phyloP scores from a whole-genome alignment of 441 rosid species.

The Populus hybrid region DNA sequence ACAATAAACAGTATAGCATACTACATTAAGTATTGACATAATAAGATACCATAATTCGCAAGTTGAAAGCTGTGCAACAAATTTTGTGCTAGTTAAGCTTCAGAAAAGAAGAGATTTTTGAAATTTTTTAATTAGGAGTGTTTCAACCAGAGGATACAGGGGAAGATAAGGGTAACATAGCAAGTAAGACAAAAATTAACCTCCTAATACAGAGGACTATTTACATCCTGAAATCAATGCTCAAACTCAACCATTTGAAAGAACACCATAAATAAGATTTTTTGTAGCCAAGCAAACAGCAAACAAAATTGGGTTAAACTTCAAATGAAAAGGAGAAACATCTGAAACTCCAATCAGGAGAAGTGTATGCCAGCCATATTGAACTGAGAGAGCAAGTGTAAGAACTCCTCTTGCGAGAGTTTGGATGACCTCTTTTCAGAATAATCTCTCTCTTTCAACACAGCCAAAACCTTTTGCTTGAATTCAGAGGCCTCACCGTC shows the following conservation, averaged over 20 bases:
- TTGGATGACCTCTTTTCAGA: constrained; percentile 78
- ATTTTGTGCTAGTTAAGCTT: neutral
- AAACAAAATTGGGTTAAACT: constrained; percentile 23
- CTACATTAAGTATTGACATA: neutral
- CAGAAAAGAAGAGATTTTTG: neutral
- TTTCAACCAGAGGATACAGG: neutral
- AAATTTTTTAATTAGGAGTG: neutral
- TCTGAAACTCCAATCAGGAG: constrained; percentile 19
- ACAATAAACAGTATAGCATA: neutral
- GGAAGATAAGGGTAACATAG: neutral
- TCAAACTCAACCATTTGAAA: neutral
- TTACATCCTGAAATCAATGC: neutral
- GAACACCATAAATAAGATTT: neutral
- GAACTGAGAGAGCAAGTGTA: constrained; percentile 74
- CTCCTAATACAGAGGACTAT: neutral
- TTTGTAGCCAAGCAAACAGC: neutral
- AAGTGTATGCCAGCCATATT: constrained; percentile 82
- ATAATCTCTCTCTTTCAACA: constrained; percentile 64
- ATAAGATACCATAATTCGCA: neutral
- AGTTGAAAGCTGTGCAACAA: neutral
- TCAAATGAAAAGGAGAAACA: neutral
- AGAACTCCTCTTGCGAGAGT: constrained; percentile 73
- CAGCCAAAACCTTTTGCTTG: constrained; percentile 55
- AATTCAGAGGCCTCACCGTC: constrained; percentile 50
- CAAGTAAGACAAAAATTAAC: neutral